A percentile compares a stretch with the other conserved stretches of the same genome.
Conservation (phyloP, 176 grass and related monocot genomes). For the Elymus sibiricus region DNA sequence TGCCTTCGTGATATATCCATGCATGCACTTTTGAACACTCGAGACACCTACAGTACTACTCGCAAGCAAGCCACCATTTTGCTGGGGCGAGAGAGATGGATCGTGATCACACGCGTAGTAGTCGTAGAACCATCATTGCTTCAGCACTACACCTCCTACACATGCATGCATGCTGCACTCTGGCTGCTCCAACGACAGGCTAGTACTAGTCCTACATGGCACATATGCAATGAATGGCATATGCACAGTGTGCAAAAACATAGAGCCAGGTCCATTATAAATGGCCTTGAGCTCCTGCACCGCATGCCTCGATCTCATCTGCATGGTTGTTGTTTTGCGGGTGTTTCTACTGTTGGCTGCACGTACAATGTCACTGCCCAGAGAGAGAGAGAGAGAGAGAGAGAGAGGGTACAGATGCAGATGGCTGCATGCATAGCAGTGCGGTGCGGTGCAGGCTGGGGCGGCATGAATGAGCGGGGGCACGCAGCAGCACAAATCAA, state of each 20-base stretch:
- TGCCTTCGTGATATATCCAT: background rate
- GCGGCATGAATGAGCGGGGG: slow-evolving; percentile 16
- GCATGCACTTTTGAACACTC: background rate
- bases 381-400: background rate
- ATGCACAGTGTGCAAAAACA: background rate
- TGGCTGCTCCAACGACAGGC: background rate
- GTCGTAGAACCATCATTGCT: background rate
- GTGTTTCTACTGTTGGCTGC: slow-evolving; percentile 1
- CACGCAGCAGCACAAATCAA: slow-evolving; percentile 33
- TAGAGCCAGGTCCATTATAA: background rate
- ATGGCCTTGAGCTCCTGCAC: slow-evolving; percentile 6
- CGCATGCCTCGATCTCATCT: background rate
- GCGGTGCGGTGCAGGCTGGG: background rate
- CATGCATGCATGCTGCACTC: background rate
- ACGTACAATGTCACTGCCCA: background rate
- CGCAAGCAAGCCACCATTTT: background rate
- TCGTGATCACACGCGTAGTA: background rate
- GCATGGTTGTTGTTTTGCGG: slow-evolving; percentile 4
- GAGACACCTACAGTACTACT: background rate
- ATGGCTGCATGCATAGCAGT: background rate
- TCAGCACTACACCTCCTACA: background rate
- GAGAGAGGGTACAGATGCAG: background rate
- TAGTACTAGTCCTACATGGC: background rate
- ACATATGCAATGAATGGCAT: background rate
- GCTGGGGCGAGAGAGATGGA: background rate